Evolutionary conservation across 768 basidiomycete genomes (phyloP), one percentile per base, ranked within the genome.

Genomic region (Lyophyllum atratum): DNA sequence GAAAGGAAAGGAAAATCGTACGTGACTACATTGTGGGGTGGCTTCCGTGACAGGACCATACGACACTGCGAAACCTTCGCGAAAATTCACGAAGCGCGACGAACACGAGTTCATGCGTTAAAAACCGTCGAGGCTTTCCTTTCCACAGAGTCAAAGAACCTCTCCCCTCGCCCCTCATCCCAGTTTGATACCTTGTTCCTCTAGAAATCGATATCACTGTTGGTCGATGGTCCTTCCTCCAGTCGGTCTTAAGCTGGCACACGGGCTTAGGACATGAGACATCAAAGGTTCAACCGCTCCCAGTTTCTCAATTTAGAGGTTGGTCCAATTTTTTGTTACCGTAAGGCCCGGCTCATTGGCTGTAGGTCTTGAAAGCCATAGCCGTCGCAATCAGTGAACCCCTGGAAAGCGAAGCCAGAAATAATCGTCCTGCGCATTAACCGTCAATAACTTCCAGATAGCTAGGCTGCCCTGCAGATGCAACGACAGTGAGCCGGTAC

Each of bases 1-100:
- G 63, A 66, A 66, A 61, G 66, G 66, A 42, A 62, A 64, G 51
- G 56, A 56, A 56, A 45, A 43, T 43, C 55, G 58, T 49, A 59
- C 62, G 57, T 61, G 61, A 45, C 55, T 49, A 63, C 50, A 51
- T 55, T 66, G 58, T 37, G 58, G 65, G 64, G 63, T 59, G 34
- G 59, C 48, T 67, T 59, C 63, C 62, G 64, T 70, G 59, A 61
- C 53, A 54, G 55, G 49, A 52, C 37, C 54, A 58, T 54, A 61
- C 57, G 63, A 64, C 64, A 63, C 59, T 55, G 57, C 56, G 55
- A 59, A 56, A 37, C 34, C 34, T 37, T 37, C 34, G 34, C 34
- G 39, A 40, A 19, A 63, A 49, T 42, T 29, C 37, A 26, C 54
- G 33, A 46, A 40, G n/a, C 17, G 31, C 43, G 25, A 46, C 17